Evolutionary conservation across 495 filamentous ascomycete species (phyloP).

Genomic region (Letharia columbiana): DNA sequence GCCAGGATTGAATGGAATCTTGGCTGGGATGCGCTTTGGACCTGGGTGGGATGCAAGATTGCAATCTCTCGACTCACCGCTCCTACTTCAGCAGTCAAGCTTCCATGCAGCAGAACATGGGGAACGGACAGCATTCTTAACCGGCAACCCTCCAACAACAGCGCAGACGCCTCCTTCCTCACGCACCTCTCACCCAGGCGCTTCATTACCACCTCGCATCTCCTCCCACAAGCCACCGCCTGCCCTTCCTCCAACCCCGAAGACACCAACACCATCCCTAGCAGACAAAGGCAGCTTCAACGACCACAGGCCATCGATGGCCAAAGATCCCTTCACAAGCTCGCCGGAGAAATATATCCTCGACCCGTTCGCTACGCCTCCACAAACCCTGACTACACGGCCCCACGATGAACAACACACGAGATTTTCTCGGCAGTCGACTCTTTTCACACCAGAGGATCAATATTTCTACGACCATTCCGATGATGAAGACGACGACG

Average conservation of each 20-base stretch:
- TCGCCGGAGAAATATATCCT: background rate
- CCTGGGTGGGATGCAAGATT: slow-evolving; percentile 6
- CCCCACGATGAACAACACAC: background rate
- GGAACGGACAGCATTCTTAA: background rate
- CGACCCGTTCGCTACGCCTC: background rate
- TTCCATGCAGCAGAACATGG: background rate
- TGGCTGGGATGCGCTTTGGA: slow-evolving; percentile 9
- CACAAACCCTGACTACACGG: background rate
- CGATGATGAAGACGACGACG: background rate
- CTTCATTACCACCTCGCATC: background rate
- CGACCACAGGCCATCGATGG: background rate
- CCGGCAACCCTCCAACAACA: background rate
- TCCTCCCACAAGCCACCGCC: slow-evolving; percentile 5
- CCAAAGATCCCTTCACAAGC: background rate
- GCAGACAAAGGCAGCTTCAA: slow-evolving; percentile 1
- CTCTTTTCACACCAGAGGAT: background rate
- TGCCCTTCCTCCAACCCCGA: background rate
- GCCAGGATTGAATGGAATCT: slow-evolving; percentile 6
- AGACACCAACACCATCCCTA: background rate
- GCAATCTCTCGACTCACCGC: background rate
- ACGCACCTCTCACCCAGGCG: background rate
- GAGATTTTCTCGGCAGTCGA: background rate
- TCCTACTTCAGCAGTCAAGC: background rate
- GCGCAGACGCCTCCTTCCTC: background rate
- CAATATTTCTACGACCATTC: background rate